These are phyloP conservation scores for Fraxinus sp. DNA, from an alignment of 305 asterid species.

Conservation along the genomic window DNA sequence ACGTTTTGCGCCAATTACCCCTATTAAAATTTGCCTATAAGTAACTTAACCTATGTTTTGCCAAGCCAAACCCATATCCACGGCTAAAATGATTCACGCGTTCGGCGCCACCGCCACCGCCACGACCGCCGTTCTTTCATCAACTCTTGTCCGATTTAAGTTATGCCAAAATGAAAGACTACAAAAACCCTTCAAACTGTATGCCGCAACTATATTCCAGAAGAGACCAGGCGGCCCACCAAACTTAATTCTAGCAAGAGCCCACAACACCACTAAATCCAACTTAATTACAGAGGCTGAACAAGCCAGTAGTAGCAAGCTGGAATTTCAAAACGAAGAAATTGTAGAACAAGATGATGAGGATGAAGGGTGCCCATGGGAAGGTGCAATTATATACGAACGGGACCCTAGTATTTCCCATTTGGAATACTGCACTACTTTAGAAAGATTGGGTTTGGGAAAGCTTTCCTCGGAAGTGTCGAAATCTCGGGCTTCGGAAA, in stretches of 20 bases:
- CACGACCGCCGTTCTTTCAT: neutral
- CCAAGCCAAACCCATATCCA: neutral
- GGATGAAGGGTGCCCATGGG: slow-evolving; percentile 43
- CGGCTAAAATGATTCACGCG: neutral
- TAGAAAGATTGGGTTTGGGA: slow-evolving; percentile 44
- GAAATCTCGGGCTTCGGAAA: slow-evolving; percentile 39
- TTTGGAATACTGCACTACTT: slow-evolving; percentile 44
- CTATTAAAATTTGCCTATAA: neutral
- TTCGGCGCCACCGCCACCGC: neutral
- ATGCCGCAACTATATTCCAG: neutral
- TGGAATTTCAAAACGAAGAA: neutral
- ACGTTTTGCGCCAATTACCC: too few relatives aligned
- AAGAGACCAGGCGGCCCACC: neutral
- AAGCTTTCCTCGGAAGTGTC: slow-evolving; percentile 38
- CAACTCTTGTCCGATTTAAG: neutral
- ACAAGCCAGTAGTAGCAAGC: neutral
- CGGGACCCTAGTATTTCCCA: slow-evolving; percentile 39
- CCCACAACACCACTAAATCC: neutral
- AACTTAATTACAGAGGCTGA: neutral
- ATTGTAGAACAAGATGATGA: slow-evolving; percentile 13
- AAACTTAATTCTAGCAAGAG: neutral
- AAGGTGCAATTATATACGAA: slow-evolving; percentile 41
- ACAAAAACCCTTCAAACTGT: neutral
- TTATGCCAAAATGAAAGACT: neutral
- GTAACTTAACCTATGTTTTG: neutral